These are phyloP conservation scores for Stemphylium beticola DNA, from an alignment of 2,329 filamentous ascomycete species.

Conservation along the genomic window DNA sequence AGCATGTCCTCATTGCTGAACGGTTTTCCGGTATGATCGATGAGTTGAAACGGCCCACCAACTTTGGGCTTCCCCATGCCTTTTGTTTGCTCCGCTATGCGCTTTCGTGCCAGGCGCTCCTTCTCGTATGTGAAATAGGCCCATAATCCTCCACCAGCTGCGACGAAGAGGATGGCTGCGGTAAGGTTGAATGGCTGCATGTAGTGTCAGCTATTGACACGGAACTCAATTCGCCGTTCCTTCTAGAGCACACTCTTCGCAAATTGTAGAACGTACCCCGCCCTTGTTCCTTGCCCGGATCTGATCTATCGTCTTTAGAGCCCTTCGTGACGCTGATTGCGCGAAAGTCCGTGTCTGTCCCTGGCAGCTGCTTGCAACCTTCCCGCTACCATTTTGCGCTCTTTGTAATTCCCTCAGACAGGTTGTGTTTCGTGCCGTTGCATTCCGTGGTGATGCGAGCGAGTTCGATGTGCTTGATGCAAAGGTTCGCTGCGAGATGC, in stretches of 20 bases:
- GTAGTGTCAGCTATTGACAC: conserved; percentile 11
- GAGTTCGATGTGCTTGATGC: conserved; percentile 24
- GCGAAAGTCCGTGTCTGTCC: conserved; percentile 34
- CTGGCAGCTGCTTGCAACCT: conserved; percentile 7
- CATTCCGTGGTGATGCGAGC: conserved; percentile 17
- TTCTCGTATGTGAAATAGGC: conserved; percentile 96
- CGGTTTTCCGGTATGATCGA: conserved; percentile 78
- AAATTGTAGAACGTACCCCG: conserved; percentile 32
- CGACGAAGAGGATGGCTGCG: conserved; percentile 83
- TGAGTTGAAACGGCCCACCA: conserved; percentile 81
- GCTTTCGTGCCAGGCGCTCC: conserved; percentile 84
- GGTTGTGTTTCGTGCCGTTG: conserved; percentile 10
- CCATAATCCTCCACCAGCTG: conserved; percentile 76
- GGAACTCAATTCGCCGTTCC: not conserved
- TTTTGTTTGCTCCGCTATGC: conserved; percentile 90
- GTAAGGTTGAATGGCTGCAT: conserved; percentile 89
- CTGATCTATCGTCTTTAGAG: conserved; percentile 47
- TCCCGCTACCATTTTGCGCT: not conserved
- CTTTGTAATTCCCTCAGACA: conserved; percentile 22
- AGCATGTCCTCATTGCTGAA: conserved; percentile 83
- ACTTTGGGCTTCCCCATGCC: conserved; percentile 92
- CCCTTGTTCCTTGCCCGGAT: conserved; percentile 44
- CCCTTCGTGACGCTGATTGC: conserved; percentile 32
- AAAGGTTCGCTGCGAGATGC: conserved; percentile 34
- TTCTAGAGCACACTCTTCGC: not conserved